phyloP scores from a whole-genome alignment of 768 basidiomycete species.

The Agaricus blazei region DNA sequence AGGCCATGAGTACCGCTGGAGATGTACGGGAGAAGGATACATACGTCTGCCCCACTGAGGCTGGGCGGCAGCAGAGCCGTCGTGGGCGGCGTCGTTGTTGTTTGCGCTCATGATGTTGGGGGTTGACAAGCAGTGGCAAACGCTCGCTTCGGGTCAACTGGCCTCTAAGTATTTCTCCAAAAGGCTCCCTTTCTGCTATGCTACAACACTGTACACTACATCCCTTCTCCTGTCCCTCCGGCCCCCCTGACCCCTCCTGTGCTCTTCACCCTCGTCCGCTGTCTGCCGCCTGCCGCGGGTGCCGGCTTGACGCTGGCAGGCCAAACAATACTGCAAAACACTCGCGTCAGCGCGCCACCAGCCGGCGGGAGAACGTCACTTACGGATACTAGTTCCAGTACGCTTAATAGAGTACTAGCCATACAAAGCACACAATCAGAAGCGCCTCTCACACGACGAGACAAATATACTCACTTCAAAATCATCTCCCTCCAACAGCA shows the following conservation, averaged over 20 bases:
- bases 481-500: conserved; percentile 35
- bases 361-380: conserved; percentile 14
- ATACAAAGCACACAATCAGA: conserved; percentile 9
- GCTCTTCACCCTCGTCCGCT: neutral
- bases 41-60: conserved; percentile 42
- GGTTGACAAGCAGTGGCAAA: conserved; percentile 11
- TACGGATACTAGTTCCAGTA: conserved; percentile 38
- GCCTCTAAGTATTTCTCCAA: conserved; percentile 10
- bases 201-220: conserved; percentile 7
- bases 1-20: conserved; percentile 16
- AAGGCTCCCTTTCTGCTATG: conserved; percentile 5
- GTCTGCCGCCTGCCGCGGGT: neutral
- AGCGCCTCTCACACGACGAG: neutral
- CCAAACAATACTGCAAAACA: conserved; percentile 9
- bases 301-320: neutral
- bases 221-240: neutral
- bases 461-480: conserved; percentile 30
- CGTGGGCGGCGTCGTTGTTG: conserved; percentile 4
- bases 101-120: conserved; percentile 11
- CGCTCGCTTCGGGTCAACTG: conserved; percentile 12
- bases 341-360: neutral
- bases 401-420: conserved; percentile 40
- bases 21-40: conserved; percentile 12
- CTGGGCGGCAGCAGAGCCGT: conserved; percentile 17
- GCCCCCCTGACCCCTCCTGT: neutral